Conservation (phyloP, 2,329 filamentous ascomycete genomes). For the Aureobasidium sp. region DNA sequence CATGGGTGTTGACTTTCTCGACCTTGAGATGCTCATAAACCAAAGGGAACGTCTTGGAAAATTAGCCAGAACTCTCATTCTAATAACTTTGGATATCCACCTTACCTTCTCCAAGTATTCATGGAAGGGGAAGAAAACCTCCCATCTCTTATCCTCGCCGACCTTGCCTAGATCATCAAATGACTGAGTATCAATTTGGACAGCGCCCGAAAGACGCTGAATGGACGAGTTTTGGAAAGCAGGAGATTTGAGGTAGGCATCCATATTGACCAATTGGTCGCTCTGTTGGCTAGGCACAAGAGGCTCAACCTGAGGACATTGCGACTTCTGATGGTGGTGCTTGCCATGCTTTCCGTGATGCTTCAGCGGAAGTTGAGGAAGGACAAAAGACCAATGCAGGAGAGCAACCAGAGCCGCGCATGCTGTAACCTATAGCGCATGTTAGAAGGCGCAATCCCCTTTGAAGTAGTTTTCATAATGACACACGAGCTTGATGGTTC, state of each 20-base stretch:
- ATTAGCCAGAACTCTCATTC: too few relatives aligned
- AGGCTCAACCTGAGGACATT: slow-evolving; percentile 18
- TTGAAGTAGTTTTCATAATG: background rate
- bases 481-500: background rate
- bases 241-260: slow-evolving; percentile 26
- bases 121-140: slow-evolving; percentile 47
- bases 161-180: slow-evolving; percentile 52
- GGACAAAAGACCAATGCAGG: background rate
- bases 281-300: slow-evolving; percentile 11
- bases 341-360: slow-evolving; percentile 15
- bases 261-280: slow-evolving; percentile 25
- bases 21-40: slow-evolving; percentile 27
- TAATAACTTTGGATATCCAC: too few relatives aligned
- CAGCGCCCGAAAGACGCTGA: slow-evolving; percentile 47
- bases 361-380: background rate
- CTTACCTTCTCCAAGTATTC: slow-evolving; percentile 35
- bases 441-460: background rate
- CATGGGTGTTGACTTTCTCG: slow-evolving; percentile 56
- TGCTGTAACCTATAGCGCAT: background rate
- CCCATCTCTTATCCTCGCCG: slow-evolving; percentile 50
- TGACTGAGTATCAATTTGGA: slow-evolving; percentile 49
- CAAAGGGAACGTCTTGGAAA: slow-evolving; percentile 44
- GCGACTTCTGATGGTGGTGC: slow-evolving; percentile 12
- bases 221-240: slow-evolving; percentile 32
- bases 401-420: background rate